Base-by-base conservation (phyloP, 202 grass and related monocot genomes). In the Carex arenaria region DNA sequence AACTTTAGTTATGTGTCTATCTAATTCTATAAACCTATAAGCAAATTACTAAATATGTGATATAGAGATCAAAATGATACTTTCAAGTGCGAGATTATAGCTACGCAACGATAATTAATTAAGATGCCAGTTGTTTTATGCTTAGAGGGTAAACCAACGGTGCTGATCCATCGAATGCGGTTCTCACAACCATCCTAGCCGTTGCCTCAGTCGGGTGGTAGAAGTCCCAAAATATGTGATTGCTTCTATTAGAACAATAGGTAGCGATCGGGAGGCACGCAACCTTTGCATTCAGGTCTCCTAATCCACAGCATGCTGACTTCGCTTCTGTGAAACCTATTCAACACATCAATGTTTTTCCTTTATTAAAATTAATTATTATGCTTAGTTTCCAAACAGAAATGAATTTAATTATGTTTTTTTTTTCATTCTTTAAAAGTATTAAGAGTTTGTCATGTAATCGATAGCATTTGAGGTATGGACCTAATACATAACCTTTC, bases 251-350 rank as follows among this genome's bases (percentile, higher is more conserved):
- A 26, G 85, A 70, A 53, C 89, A 90, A 51, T 85, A 90, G 65
- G n/a, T 85, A 9, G 85, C 53, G 3, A 90, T 13, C 18, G 85
- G 85, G 28, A 55, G 55, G 78, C 89, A 90, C 7, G 77, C 82
- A 28, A 90, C 26, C 54, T 85, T 56, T 32, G 89, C 85, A 22
- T 87, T 90, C 34, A 90, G 82, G 61, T 87, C 82, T 31, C 89
- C 89, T n/a, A 87, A 7, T 10, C 89, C 89, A 65, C 89, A 90
- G 78, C 89, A 90, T 31, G 89, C 89, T 26, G 89, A 81, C 78
- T 90, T 85, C 49, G 87, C 85, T 51, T 90, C 89, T 2, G 34
- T 23, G 34, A 87, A 90, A 61, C 88, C 88, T 90, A 60, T 52
- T 17, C 32, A 32, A 28, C 34, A 56, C 57, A 11, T 13, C 12